Evolutionary conservation across 257 asterid genomes (phyloP), one percentile per base, ranked within the genome.

Genomic region (Sherardia arvensis): DNA sequence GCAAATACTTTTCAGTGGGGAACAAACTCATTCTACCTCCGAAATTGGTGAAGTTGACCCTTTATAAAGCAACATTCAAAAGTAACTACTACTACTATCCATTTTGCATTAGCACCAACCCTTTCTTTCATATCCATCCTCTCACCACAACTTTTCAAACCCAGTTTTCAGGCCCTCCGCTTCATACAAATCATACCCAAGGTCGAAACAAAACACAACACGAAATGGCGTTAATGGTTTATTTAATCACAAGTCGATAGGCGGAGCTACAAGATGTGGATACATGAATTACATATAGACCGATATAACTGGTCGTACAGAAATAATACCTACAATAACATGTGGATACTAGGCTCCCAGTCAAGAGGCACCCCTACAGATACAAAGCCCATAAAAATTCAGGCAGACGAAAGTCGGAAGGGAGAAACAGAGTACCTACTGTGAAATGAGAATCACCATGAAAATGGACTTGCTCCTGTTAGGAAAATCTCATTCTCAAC

Each of bases 391-490:
- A 5, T 32, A 32, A 45, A 62, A 64, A 64, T 29, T 32, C 34
- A 51, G 69, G 69, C 61, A 30, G 5, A 27, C 0, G 21, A 43
- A 18, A 51, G 32, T n/a, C 8, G 11, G 56, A 27, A 43, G 58
- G 59, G 26, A 58, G 7, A 36, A 56, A 40, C 27, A 21, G 25
- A 12, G 43, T 40, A 59, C 60, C 49, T 51, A 26, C 2, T 51
- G 32, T 8, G 30, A 65, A 11, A 25, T 45, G 59, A 65, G 67
- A 45, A 74, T 86, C 85, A 93, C 97, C 99, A 93, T 1, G 96
- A 81, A 67, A 93, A 90, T 18, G 95, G 96, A 77, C 92, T 87
- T 62, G 84, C 97, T 70, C 97, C 97, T 80, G 82, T 33, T 71
- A 93, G 67, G 90, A 93, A 93, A 65, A 87, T 77, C 56, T 93